Conservation (phyloP, 495 filamentous ascomycete genomes). For the Aspergillus carlsbadensis region DNA sequence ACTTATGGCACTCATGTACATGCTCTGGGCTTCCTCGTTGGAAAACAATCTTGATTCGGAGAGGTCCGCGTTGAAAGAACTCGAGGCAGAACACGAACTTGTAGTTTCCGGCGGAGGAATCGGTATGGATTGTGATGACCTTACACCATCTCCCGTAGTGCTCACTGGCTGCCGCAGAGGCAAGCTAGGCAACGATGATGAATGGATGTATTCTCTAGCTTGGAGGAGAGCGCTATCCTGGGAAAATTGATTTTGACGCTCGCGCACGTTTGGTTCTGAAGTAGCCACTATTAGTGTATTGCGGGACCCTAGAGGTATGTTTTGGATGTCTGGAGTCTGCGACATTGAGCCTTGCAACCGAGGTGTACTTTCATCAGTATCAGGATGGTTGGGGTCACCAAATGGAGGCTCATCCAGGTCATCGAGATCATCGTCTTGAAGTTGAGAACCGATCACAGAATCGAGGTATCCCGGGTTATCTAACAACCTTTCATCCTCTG, state of each 20-base stretch:
- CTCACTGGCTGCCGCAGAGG: background rate
- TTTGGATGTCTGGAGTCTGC: background rate
- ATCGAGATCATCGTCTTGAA: conserved; percentile 40
- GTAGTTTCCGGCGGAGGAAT: conserved; percentile 25
- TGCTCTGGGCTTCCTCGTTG: conserved; percentile 89
- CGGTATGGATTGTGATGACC: conserved; percentile 11
- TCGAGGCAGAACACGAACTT: conserved; percentile 22
- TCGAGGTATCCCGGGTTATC: conserved; percentile 51
- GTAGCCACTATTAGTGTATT: background rate
- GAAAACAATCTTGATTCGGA: conserved; percentile 78
- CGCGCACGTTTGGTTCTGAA: conserved; percentile 7
- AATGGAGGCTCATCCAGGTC: conserved; percentile 15
- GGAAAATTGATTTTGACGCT: background rate
- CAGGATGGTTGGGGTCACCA: background rate
- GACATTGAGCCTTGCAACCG: conserved; percentile 14
- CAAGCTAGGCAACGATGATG: conserved; percentile 1
- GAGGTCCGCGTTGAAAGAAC: conserved; percentile 46
- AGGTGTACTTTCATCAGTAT: conserved; percentile 17
- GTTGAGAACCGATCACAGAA: conserved; percentile 47
- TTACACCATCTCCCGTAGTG: background rate
- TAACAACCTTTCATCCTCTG: conserved; percentile 36
- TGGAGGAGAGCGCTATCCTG: conserved; percentile 8
- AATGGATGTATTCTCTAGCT: background rate
- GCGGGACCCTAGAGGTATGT: background rate
- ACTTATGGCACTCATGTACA: conserved; percentile 85